phyloP scores from a whole-genome alignment of 441 rosid species.

The Heliophila coronopifolia region DNA sequence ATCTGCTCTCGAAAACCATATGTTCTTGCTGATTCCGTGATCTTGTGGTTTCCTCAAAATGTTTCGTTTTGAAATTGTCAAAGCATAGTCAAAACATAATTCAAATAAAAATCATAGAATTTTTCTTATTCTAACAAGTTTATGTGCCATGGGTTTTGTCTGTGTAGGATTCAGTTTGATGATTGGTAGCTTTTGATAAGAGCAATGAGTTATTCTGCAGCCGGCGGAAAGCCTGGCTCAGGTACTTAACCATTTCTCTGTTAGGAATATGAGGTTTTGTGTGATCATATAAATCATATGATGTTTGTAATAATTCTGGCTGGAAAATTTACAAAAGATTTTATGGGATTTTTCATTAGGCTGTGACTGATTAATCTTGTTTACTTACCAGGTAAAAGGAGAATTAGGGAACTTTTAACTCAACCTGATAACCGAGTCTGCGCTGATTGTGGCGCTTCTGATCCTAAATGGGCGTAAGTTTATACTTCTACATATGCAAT shows the following conservation, averaged over 20 bases:
- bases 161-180: conserved; percentile 20
- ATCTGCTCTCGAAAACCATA: conserved; percentile 2
- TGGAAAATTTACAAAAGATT: background rate
- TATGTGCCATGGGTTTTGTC: background rate
- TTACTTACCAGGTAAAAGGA: conserved; percentile 55
- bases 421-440: conserved; percentile 75
- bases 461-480: conserved; percentile 99
- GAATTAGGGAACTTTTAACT: conserved; percentile 59
- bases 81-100: too few species aligned
- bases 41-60: background rate
- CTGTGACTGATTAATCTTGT: conserved; percentile 5
- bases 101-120: background rate
- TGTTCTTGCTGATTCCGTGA: conserved; percentile 4
- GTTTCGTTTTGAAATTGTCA: conserved; percentile 1
- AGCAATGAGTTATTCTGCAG: conserved; percentile 32
- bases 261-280: background rate
- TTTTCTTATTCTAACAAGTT: background rate
- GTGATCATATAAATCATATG: background rate
- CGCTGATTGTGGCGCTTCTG: conserved; percentile 93
- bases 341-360: background rate
- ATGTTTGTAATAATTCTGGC: background rate
- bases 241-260: conserved; percentile 11
- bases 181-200: conserved; percentile 12
- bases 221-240: conserved; percentile 29
- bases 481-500: too few species aligned